Percentiles rank a stretch among this genome's conserved stretches.
phyloP scores from a whole-genome alignment of 176 grass and related monocot genomes.

The Hordeum vulgare region DNA sequence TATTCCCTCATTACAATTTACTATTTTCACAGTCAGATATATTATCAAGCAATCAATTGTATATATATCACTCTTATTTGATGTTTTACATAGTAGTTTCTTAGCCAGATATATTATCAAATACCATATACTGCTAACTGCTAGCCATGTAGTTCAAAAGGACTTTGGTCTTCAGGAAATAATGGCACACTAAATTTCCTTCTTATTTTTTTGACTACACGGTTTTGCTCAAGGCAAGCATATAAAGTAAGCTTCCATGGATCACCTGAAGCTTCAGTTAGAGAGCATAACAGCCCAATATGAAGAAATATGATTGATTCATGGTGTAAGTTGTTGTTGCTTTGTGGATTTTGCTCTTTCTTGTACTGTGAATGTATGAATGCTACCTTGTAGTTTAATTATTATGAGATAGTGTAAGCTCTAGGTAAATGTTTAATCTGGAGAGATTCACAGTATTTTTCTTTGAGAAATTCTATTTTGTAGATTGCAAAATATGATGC shows the following conservation, averaged over 20 bases:
- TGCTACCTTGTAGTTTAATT: no score
- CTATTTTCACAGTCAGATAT: background rate
- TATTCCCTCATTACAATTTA: background rate
- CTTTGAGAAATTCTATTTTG: no score
- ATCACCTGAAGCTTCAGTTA: slow-evolving; percentile 59
- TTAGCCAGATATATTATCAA: background rate
- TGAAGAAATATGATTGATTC: no score
- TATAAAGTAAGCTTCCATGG: slow-evolving; percentile 54
- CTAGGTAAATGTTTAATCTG: no score
- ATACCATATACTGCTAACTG: background rate
- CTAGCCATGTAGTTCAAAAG: background rate
- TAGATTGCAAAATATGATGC: no score
- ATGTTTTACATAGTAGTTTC: background rate
- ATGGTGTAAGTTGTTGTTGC: no score
- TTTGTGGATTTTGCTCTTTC: no score
- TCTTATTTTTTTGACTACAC: slow-evolving; percentile 26
- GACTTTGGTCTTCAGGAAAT: background rate
- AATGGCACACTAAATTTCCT: background rate
- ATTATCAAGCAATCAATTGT: background rate
- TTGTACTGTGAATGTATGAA: no score
- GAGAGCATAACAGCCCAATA: slow-evolving; percentile 31
- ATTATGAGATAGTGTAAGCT: no score
- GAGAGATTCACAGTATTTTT: no score
- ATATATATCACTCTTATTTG: background rate
- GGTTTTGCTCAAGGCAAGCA: slow-evolving; percentile 51